Base-by-base conservation (phyloP, 129 eudicot species). In the Smallanthus sonchifolius region DNA sequence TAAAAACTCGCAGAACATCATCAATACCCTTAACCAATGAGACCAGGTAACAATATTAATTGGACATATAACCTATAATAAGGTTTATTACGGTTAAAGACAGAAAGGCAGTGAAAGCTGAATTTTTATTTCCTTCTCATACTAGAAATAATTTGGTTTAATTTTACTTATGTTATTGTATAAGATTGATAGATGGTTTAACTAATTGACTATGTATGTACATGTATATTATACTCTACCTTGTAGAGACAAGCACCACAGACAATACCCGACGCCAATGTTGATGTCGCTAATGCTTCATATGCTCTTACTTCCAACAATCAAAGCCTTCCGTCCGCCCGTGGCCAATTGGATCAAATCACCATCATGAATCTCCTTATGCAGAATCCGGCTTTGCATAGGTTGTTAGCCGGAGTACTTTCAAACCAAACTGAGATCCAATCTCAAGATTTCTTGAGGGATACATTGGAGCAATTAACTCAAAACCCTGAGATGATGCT, bases 401-500 rank as follows among this genome's bases (percentile, higher is more conserved):
- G 88, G 51, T 32, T 89, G 38, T 70, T 94, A 67, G 77, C 83
- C 2, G 91, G 91, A 55, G 85, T 42, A 9, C 3, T 94, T 70
- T 84, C 94, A 63, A 79, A 81, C 69, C 96, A 88, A 78, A 71
- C 86, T 3, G 97, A 91, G 64, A 73, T 81, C 39, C 91, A 91
- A 40, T 75, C 97, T 20, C 93, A 89, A 15, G 89, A 86, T 84
- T 81, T 79, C 35, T 56, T 94, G 80, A 86, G 83, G 79, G 86
- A 83, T 36, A 82, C 84, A 88, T 32, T 90, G 84, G 90, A 82
- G 16, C 96, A 88, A 57, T 67, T 94, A 47, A 88, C 91, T 76
- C 91, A 84, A 76, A 88, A 82, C 76, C 99, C 97, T 3, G 88
- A 83, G 52, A 79, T 87, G 91, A 85, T 86, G 84, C 86, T 75